A percentile compares a stretch with the other conserved stretches of the same genome.
Conservation (phyloP, 805 yeast species). For the Pichia paraexigua region DNA sequence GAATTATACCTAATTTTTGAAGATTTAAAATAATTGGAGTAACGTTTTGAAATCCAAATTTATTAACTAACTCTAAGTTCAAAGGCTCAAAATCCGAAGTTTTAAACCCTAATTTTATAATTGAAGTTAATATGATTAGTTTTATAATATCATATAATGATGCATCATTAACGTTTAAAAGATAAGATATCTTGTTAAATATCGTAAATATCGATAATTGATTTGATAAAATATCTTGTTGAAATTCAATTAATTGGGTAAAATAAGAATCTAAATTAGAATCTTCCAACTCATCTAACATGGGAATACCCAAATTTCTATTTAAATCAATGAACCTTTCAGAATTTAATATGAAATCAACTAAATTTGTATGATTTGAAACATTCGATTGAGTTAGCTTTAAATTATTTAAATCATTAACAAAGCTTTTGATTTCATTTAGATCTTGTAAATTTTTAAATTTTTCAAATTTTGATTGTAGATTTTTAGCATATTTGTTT, state of each 20-base stretch:
- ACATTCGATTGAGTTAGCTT: constrained; percentile 63
- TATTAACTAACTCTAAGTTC: constrained; percentile 47
- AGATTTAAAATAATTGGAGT: constrained; percentile 41
- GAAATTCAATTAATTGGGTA: constrained; percentile 47
- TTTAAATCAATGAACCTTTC: constrained; percentile 14
- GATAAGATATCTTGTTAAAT: constrained; percentile 29
- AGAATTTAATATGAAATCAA: constrained; percentile 51
- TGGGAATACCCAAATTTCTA: constrained; percentile 15
- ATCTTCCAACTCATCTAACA: constrained; percentile 5
- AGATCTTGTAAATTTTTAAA: constrained; percentile 50
- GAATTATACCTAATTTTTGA: constrained; percentile 39
- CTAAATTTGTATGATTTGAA: constrained; percentile 65
- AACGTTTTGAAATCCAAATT: constrained; percentile 51
- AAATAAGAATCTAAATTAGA: constrained; percentile 21
- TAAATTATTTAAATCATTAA: constrained; percentile 56
- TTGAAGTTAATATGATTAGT: constrained; percentile 48
- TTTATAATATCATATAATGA: constrained; percentile 39
- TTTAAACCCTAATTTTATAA: constrained; percentile 60
- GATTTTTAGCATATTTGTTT: constrained; percentile 58
- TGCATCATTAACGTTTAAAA: constrained; percentile 41
- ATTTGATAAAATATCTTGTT: constrained; percentile 62
- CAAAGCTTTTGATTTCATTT: constrained; percentile 63
- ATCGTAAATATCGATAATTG: constrained; percentile 28
- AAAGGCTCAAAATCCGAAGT: constrained; percentile 53
- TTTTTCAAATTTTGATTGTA: constrained; percentile 62